These are phyloP conservation scores for Agrocybe chaxingu DNA, from an alignment of 768 basidiomycete genomes.

Conservation along the genomic window DNA sequence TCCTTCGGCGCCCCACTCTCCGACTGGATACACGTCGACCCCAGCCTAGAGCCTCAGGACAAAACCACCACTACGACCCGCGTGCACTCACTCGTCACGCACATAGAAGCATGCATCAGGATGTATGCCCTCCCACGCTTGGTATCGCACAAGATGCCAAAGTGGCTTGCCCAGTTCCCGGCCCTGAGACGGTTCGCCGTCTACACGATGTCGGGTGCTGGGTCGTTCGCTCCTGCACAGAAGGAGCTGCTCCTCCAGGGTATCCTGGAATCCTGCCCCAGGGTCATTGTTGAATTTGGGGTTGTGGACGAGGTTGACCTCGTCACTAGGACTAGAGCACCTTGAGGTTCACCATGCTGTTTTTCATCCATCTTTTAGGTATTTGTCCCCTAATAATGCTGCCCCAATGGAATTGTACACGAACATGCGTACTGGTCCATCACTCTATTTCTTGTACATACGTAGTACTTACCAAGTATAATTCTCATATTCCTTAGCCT, in stretches of 20 bases:
- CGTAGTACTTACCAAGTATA: no score
- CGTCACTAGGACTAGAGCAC: no score
- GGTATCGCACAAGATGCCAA: constrained; percentile 15
- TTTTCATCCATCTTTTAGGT: no score
- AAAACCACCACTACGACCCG: neutral
- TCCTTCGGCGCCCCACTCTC: constrained; percentile 4
- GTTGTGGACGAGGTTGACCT: neutral
- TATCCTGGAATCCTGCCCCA: neutral
- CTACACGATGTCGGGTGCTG: constrained; percentile 10
- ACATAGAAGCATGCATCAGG: constrained; percentile 18
- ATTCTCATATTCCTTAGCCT: no score
- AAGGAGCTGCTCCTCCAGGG: neutral
- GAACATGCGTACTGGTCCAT: no score
- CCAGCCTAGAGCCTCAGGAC: neutral
- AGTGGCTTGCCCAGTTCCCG: constrained; percentile 18
- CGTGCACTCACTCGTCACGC: constrained; percentile 10
- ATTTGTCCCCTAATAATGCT: no score
- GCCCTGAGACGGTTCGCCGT: constrained; percentile 12
- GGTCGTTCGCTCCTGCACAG: constrained; percentile 5
- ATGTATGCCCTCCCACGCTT: constrained; percentile 18
- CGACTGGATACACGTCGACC: constrained; percentile 3
- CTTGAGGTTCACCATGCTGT: no score
- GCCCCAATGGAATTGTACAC: no score
- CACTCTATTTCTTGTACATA: no score
- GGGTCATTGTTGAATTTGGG: constrained; percentile 1